Evolutionary conservation across 2,329 filamentous ascomycete genomes (phyloP).

Genomic region (Conoideocrella luteorostrata): DNA sequence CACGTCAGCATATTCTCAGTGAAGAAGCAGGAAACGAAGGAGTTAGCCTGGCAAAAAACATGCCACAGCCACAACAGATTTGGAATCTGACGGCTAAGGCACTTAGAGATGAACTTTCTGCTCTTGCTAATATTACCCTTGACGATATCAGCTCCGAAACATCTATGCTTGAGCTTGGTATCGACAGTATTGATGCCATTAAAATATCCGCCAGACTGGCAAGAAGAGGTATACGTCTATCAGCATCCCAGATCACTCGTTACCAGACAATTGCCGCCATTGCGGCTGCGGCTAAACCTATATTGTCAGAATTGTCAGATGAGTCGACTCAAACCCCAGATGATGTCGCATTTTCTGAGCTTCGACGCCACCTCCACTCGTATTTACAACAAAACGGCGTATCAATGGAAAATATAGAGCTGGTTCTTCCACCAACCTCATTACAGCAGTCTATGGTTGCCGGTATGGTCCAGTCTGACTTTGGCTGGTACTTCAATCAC

Average conservation of each 20-base stretch:
- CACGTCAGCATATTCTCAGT: not conserved
- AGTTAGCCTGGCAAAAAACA: not conserved
- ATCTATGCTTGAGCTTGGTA: slow-evolving; percentile 72
- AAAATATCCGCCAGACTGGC: slow-evolving; percentile 71
- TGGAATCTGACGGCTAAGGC: slow-evolving; percentile 32
- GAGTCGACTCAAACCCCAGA: too few species aligned
- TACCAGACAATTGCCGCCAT: slow-evolving; percentile 55
- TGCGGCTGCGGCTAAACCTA: slow-evolving; percentile 21
- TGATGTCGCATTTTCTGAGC: not conserved
- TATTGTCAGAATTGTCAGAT: slow-evolving; percentile 27
- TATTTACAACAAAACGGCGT: slow-evolving; percentile 29
- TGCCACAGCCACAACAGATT: not conserved
- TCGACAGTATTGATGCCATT: slow-evolving; percentile 90
- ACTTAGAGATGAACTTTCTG: slow-evolving; percentile 57
- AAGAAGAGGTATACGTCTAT: slow-evolving; percentile 50
- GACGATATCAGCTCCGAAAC: slow-evolving; percentile 49
- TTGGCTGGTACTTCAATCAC: slow-evolving; percentile 77
- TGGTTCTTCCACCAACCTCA: slow-evolving; percentile 68
- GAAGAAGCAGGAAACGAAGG: not conserved
- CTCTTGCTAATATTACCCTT: slow-evolving; percentile 48
- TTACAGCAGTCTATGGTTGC: slow-evolving; percentile 82
- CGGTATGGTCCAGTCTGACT: slow-evolving; percentile 71
- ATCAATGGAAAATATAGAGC: slow-evolving; percentile 39
- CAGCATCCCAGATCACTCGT: slow-evolving; percentile 73
- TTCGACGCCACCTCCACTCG: slow-evolving; percentile 24